These are phyloP conservation scores for Dissophora ornata DNA, from an alignment of 192 early-diverging fungal species.

Conservation along the genomic window DNA sequence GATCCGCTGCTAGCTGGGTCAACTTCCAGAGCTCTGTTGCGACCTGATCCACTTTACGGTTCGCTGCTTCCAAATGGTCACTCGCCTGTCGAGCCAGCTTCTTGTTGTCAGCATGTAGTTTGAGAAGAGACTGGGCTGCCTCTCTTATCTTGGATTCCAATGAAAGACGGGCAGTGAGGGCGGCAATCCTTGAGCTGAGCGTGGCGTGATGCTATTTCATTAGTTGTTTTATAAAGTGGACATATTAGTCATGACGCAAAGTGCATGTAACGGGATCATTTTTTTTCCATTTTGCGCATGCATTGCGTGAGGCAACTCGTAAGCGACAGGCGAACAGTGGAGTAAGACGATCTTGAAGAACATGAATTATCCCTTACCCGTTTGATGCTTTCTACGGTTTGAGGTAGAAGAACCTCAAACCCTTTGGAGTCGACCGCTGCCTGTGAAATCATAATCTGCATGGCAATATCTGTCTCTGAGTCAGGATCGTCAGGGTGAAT, in stretches of 20 bases:
- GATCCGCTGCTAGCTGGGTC: conserved; percentile 56
- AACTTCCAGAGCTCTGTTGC: conserved; percentile 61
- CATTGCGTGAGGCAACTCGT: no score
- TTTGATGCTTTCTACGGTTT: conserved; percentile 66
- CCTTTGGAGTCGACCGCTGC: conserved; percentile 66
- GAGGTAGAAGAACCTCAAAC: conserved; percentile 62
- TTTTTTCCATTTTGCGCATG: no score
- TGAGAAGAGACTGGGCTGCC: conserved; percentile 64
- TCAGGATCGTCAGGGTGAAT: conserved; percentile 45
- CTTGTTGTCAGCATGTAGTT: conserved; percentile 64
- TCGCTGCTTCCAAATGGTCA: conserved; percentile 62
- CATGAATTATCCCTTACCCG: conserved; percentile 49
- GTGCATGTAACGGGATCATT: background rate
- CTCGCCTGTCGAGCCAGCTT: conserved; percentile 61
- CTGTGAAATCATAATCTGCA: conserved; percentile 63
- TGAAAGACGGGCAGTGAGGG: conserved; percentile 58
- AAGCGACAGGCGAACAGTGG: no score
- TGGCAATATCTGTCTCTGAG: conserved; percentile 56
- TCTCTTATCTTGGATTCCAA: conserved; percentile 70
- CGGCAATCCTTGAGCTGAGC: conserved; percentile 59
- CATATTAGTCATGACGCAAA: no score
- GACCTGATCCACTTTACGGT: conserved; percentile 65
- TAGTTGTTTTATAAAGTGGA: conserved; percentile 2
- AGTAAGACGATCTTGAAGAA: no score
- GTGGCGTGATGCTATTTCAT: conserved; percentile 62